phyloP scores from a whole-genome alignment of 169 alveolate genomes.

The Plasmodium sp. region DNA sequence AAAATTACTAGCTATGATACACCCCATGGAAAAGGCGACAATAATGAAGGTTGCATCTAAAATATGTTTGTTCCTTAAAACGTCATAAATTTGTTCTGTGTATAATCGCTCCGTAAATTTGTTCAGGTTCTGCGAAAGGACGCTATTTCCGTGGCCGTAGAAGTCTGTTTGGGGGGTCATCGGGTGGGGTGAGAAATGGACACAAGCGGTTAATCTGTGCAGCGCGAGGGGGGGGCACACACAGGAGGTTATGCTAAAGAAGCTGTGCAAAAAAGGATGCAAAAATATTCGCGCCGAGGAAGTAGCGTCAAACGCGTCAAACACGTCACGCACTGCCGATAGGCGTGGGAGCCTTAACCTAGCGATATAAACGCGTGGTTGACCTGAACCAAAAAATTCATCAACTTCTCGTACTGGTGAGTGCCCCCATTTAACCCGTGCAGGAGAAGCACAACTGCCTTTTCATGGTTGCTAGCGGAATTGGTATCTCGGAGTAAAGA shows the following conservation, averaged over 20 bases:
- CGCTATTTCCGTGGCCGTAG: constrained; percentile 67
- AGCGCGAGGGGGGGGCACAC: neutral
- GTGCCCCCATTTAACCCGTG: constrained; percentile 69
- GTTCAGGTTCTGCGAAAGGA: constrained; percentile 4
- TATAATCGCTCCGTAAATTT: constrained; percentile 62
- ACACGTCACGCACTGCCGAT: neutral
- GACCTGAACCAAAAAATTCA: neutral
- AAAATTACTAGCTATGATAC: constrained; percentile 63
- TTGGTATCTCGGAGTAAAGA: neutral
- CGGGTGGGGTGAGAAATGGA: neutral
- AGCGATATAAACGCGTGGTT: constrained; percentile 47
- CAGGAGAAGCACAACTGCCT: constrained; percentile 29
- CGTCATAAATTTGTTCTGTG: constrained; percentile 71
- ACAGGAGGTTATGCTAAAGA: neutral
- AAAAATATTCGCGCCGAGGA: neutral
- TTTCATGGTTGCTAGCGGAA: neutral
- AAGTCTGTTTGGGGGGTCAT: constrained; percentile 6
- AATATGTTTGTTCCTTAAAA: constrained; percentile 43
- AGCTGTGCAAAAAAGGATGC: neutral
- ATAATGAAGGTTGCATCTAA: constrained; percentile 31
- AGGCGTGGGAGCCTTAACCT: constrained; percentile 25
- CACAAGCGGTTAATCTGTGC: neutral
- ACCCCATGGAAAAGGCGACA: constrained; percentile 73
- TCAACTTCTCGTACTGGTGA: constrained; percentile 44
- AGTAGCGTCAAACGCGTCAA: neutral